Percentiles rank a stretch among this genome's conserved stretches.
Evolutionary conservation across 1,139 yeast genomes (phyloP).

Genomic region (Debaryomycetaceae sp.): DNA sequence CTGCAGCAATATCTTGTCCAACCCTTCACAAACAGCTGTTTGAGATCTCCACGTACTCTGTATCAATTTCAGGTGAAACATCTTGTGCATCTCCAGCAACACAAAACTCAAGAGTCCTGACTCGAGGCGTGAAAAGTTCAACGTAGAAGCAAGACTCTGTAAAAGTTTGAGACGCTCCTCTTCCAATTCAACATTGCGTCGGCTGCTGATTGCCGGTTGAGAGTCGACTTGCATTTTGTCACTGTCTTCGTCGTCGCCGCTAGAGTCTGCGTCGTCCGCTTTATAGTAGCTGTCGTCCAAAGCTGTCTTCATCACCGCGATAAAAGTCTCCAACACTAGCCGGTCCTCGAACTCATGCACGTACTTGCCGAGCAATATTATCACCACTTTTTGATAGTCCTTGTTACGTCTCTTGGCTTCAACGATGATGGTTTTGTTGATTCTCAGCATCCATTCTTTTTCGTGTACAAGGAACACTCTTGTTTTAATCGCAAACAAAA

Average conservation of each 20-base stretch:
- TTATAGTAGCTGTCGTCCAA: constrained; percentile 20
- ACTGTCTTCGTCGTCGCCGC: constrained; percentile 17
- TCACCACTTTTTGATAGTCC: constrained; percentile 46
- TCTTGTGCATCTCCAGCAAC: constrained; percentile 9
- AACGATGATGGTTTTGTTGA: constrained; percentile 35
- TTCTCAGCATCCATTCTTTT: constrained; percentile 13
- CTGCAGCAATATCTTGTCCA: constrained; percentile 4
- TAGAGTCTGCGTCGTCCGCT: constrained; percentile 13
- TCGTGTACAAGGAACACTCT: constrained; percentile 16
- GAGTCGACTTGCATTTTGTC: constrained; percentile 17
- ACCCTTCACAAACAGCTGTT: constrained; percentile 28
- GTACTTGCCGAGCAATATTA: constrained; percentile 41
- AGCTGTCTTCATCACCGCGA: constrained; percentile 23
- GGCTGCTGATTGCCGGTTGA: constrained; percentile 15
- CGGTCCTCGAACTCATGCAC: constrained; percentile 30
- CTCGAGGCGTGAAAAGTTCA: constrained; percentile 11
- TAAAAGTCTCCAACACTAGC: constrained; percentile 27
- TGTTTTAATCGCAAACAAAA: constrained; percentile 42
- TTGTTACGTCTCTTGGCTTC: constrained; percentile 66
- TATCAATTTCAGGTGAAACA: constrained; percentile 20
- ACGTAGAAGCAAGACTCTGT: constrained; percentile 21
- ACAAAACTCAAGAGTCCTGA: constrained; percentile 15
- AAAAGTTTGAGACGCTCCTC: constrained; percentile 24
- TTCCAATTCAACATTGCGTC: constrained; percentile 22
- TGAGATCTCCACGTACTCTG: constrained; percentile 54